Evolutionary conservation across 331 rosid genomes (phyloP).

Genomic region (Saraca asoca): DNA sequence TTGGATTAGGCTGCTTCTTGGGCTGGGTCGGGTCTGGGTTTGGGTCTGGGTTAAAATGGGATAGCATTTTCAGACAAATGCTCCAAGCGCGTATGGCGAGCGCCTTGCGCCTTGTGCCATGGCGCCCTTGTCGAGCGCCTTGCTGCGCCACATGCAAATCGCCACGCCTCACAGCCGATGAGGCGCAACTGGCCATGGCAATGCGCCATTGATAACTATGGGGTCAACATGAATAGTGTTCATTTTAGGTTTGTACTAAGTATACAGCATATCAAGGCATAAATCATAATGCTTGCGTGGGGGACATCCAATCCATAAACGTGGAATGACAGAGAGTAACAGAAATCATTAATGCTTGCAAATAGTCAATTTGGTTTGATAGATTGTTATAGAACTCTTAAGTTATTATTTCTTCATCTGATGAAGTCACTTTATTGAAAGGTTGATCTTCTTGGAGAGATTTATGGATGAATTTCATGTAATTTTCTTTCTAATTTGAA

Average conservation of each 20-base stretch:
- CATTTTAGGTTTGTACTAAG: slow-evolving; percentile 13
- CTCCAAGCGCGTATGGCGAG: no score
- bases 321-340: background rate
- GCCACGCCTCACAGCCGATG: no score
- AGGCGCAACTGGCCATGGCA: no score
- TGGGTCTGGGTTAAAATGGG: no score
- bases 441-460: slow-evolving; percentile 5
- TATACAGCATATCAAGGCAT: background rate
- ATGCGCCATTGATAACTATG: no score
- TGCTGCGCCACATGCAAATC: no score
- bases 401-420: slow-evolving; percentile 5
- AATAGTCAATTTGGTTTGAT: slow-evolving; percentile 2
- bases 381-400: background rate
- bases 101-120: no score
- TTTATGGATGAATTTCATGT: background rate
- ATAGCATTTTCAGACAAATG: no score
- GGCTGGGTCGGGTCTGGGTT: no score
- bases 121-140: no score
- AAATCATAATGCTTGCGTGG: slow-evolving; percentile 19
- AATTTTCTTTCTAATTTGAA: slow-evolving; percentile 3
- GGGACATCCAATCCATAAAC: slow-evolving; percentile 12
- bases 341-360: slow-evolving; percentile 1
- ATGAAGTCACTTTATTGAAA: slow-evolving; percentile 4
- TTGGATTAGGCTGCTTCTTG: no score
- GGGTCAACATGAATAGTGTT: background rate